A percentile compares a stretch with the other conserved stretches of the same genome.
phyloP scores from a whole-genome alignment of 2,329 filamentous ascomycete species.

The Lasiodiplodia sp. region DNA sequence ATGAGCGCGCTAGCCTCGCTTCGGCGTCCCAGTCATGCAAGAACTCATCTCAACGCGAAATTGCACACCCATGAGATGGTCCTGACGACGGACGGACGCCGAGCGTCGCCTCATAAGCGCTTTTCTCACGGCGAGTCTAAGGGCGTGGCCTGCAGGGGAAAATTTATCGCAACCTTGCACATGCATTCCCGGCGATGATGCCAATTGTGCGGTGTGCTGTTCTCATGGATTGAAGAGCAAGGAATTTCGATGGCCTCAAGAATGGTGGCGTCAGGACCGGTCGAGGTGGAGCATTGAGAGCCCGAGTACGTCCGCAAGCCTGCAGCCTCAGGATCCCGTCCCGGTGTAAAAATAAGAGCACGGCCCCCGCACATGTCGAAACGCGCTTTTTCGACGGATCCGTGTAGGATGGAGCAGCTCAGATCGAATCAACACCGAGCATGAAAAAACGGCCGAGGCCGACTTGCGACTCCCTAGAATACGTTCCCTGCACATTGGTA shows the following conservation, averaged over 20 bases:
- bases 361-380: neutral
- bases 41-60: constrained; percentile 10
- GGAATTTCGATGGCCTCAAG: neutral
- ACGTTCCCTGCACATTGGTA: no score
- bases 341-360: no score
- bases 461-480: no score
- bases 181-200: neutral
- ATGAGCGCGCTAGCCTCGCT: constrained; percentile 5
- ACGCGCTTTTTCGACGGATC: neutral
- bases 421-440: neutral
- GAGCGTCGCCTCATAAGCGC: neutral
- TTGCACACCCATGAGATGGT: neutral
- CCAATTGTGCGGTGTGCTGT: neutral
- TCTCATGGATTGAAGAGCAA: neutral
- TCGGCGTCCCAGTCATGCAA: neutral
- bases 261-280: neutral
- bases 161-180: neutral
- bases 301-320: neutral
- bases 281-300: neutral
- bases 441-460: no score
- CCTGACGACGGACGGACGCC: neutral
- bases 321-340: neutral
- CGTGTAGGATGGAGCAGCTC: neutral
- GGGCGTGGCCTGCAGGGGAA: neutral
- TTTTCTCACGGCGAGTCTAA: neutral